Conservation (phyloP, 2,329 filamentous ascomycete genomes). For the Orbilia oligospora region DNA sequence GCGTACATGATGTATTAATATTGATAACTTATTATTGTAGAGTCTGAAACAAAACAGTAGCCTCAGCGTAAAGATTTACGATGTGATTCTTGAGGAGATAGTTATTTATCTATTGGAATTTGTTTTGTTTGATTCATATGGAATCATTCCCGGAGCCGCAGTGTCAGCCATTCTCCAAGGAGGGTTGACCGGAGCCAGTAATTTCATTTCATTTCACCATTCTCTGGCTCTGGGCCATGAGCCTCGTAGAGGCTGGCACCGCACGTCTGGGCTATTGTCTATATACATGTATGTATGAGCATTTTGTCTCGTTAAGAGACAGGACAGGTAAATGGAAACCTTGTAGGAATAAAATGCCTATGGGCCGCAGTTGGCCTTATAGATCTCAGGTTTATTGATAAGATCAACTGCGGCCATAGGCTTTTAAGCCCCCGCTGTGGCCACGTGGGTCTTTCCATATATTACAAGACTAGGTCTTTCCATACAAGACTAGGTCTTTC, state of each 20-base stretch:
- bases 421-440: no score
- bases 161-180: neutral
- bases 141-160: neutral
- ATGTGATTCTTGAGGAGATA: no score
- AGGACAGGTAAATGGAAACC: neutral
- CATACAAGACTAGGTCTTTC: no score
- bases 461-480: no score
- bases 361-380: neutral
- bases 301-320: neutral
- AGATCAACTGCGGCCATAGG: conserved; percentile 2
- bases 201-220: no score
- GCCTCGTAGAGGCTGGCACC: conserved; percentile 4
- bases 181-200: neutral
- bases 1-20: no score
- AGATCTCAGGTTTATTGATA: no score
- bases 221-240: conserved; percentile 2
- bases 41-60: neutral
- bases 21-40: no score
- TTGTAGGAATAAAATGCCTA: neutral
- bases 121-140: neutral
- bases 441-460: no score
- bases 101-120: neutral
- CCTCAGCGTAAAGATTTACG: no score
- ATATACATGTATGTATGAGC: conserved; percentile 2
- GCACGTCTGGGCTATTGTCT: neutral